Evolutionary conservation across 129 eudicot genomes (phyloP), one percentile per base, ranked within the genome.

Genomic region (Chrysanthemum lavandulifolium): DNA sequence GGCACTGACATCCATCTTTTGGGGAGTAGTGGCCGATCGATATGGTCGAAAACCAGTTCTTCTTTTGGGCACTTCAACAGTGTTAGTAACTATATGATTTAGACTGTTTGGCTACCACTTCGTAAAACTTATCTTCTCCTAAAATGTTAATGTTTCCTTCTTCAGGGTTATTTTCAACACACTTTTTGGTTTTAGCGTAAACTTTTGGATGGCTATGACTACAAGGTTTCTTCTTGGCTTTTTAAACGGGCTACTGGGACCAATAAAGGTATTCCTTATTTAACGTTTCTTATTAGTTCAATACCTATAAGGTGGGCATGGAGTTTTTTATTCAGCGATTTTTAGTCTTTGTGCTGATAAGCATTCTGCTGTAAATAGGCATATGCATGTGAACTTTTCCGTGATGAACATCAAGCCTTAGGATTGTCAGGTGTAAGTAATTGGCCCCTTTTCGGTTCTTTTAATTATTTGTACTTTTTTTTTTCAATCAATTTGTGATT

Each of bases 41-140:
- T 86, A 83, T 80, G 99, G 99, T 65, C 93, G 97, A 43, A 95
- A 86, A 78, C 93, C 97, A 21, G 96, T 94, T 55, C 81, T 94
- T 40, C 73, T 90, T 16, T 43, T 88, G 45, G 98, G 98, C 77
- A 81, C 83, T 64, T 63, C 76, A 15, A 25, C 91, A 66, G 80
- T 94, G 96, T 90, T 15, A 4, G 84, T 84, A 54, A 71, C 75
- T 50, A 10, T 45, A 60, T 53, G 16, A 16, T 72, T 61, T 74
- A 13, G 58, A 33, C 16, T 48, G 0, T 68, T 11, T 6, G 13
- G 47, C 25, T 48, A 61, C 4, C 33, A 19, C 36, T 61, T 9
- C 33, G 3, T 76, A 40, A 14, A 49, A 5, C 68, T 63, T 45
- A 52, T 48, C 25, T 70, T 68, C 29, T 71, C 15, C 23, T 48